Evolutionary conservation across 1,284 basidiomycete genomes (phyloP).

Genomic region (Moniliella sp.): DNA sequence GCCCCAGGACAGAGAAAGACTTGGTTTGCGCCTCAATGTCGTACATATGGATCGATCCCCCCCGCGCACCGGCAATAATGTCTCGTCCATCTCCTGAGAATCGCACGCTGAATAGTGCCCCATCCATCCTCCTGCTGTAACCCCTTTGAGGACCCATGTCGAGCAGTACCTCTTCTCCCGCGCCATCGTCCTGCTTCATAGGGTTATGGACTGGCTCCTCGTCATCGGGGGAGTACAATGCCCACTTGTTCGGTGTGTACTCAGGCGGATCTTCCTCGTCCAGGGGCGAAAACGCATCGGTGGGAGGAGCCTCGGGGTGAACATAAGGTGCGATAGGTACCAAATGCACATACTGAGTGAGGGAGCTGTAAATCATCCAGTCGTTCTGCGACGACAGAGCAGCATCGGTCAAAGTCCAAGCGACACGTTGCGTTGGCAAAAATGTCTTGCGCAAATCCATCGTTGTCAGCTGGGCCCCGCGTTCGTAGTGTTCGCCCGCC

Average conservation of each 20-base stretch:
- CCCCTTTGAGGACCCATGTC: conserved; percentile 27
- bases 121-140: neutral
- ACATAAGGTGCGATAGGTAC: conserved; percentile 50
- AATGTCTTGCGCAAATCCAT: conserved; percentile 6
- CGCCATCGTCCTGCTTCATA: too few relatives aligned
- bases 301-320: conserved; percentile 33
- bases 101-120: conserved; percentile 64
- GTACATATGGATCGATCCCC: conserved; percentile 53
- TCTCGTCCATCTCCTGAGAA: conserved; percentile 90
- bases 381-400: conserved; percentile 77
- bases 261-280: too few relatives aligned
- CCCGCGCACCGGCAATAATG: conserved; percentile 44
- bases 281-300: neutral
- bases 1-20: conserved; percentile 58
- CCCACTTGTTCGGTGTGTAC: too few relatives aligned
- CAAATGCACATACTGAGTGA: conserved; percentile 52
- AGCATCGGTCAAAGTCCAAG: conserved; percentile 44
- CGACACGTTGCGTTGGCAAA: conserved; percentile 13
- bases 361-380: conserved; percentile 60
- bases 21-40: conserved; percentile 60
- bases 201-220: too few relatives aligned
- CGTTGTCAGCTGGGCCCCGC: neutral
- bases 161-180: conserved; percentile 22
- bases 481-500: conserved; percentile 39
- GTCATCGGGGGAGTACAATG: too few relatives aligned